Conservation (phyloP, 495 filamentous ascomycete genomes). For the Neurospora africana region DNA sequence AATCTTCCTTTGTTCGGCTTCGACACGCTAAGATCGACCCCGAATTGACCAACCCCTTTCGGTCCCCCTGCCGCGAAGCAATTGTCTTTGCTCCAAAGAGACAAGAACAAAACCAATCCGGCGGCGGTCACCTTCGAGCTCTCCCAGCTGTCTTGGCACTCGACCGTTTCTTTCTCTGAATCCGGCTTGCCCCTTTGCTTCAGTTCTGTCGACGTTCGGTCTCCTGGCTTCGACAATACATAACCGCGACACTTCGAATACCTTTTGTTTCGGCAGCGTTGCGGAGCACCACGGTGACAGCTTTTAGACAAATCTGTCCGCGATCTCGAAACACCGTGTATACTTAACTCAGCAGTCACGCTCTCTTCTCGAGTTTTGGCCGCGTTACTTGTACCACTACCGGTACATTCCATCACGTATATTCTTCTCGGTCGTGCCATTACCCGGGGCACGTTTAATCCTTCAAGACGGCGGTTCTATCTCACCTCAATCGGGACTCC, state of each 20-base stretch:
- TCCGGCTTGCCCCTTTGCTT: slow-evolving; percentile 3
- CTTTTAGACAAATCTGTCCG: not conserved
- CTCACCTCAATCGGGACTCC: slow-evolving; percentile 57
- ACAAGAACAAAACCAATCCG: not conserved
- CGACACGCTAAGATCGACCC: not conserved
- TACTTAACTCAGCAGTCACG: not conserved
- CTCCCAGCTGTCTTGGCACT: slow-evolving; percentile 9
- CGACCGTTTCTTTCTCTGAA: slow-evolving; percentile 19
- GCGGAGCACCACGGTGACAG: not conserved
- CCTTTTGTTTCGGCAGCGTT: not conserved
- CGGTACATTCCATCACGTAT: slow-evolving; percentile 17
- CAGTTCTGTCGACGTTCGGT: not conserved
- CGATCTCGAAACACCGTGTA: not conserved
- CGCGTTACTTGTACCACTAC: not conserved
- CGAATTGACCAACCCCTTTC: slow-evolving; percentile 10
- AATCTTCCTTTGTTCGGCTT: slow-evolving; percentile 14
- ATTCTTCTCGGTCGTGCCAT: slow-evolving; percentile 34
- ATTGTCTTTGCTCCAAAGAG: slow-evolving; percentile 13
- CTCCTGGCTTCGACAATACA: not conserved
- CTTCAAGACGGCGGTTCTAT: slow-evolving; percentile 62
- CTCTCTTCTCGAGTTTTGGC: not conserved
- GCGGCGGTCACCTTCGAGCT: not conserved
- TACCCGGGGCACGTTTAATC: slow-evolving; percentile 41
- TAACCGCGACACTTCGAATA: not conserved
- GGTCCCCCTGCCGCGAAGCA: slow-evolving; percentile 4